A percentile compares a stretch with the other conserved stretches of the same genome.
Evolutionary conservation across 2,329 filamentous ascomycete genomes (phyloP).

Genomic region (Penicillium brevicompactum): DNA sequence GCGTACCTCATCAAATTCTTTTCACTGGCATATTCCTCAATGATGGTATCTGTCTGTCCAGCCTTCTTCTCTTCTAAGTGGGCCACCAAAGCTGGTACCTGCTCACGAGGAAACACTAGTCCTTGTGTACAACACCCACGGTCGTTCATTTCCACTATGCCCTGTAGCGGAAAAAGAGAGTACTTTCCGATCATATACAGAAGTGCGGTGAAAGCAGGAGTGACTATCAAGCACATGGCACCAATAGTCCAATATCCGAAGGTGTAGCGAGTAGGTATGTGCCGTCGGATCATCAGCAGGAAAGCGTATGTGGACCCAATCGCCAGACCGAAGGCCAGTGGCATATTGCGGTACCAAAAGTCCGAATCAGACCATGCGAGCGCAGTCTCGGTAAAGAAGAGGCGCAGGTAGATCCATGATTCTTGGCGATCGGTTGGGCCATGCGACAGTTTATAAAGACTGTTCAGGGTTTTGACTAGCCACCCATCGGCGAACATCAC

Average conservation of each 20-base stretch:
- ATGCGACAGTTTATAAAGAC: constrained; percentile 15
- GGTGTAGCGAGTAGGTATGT: constrained; percentile 9
- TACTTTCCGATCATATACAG: constrained; percentile 31
- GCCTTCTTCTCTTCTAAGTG: constrained; percentile 15
- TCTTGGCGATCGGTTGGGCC: not conserved
- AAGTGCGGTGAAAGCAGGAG: constrained; percentile 26
- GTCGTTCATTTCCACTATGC: constrained; percentile 28
- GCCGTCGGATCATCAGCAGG: constrained; percentile 17
- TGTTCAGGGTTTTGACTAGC: constrained; percentile 33
- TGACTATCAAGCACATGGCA: constrained; percentile 19
- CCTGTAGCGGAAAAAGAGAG: constrained; percentile 23
- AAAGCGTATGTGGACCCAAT: constrained; percentile 5
- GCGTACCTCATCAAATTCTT: constrained; percentile 12
- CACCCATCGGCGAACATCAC: constrained; percentile 42
- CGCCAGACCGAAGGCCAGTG: constrained; percentile 21
- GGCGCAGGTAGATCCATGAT: constrained; percentile 34
- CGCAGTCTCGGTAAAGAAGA: constrained; percentile 37
- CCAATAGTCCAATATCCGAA: constrained; percentile 20
- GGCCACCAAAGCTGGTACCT: constrained; percentile 18
- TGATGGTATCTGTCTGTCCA: constrained; percentile 30
- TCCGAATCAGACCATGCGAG: constrained; percentile 29
- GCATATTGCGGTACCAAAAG: constrained; percentile 27
- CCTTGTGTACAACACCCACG: constrained; percentile 39
- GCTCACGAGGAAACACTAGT: constrained; percentile 31
- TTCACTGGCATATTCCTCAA: constrained; percentile 28